phyloP scores from a whole-genome alignment of 768 basidiomycete genomes.

The Auriculariales sp. region DNA sequence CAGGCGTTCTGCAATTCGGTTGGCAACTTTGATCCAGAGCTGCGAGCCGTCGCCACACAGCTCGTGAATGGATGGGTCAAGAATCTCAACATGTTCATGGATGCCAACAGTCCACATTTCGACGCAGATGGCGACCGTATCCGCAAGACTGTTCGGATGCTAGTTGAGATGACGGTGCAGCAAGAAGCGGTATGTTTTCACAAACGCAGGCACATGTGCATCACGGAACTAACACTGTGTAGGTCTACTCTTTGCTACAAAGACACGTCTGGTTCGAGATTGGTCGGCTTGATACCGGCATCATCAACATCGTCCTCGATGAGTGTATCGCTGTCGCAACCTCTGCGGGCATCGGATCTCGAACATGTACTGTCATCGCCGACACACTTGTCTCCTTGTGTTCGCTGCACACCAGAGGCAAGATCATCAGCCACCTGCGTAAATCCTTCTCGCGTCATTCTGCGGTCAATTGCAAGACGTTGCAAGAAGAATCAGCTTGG shows the following conservation, averaged over 20 bases:
- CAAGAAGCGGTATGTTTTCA: constrained; percentile 46
- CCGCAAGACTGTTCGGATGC: constrained; percentile 64
- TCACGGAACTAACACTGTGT: neutral
- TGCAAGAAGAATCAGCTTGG: constrained; percentile 28
- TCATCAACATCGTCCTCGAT: constrained; percentile 56
- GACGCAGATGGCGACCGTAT: constrained; percentile 62
- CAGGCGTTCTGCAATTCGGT: constrained; percentile 52
- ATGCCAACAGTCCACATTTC: constrained; percentile 51
- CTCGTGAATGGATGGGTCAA: constrained; percentile 84
- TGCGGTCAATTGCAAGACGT: neutral
- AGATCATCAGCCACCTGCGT: constrained; percentile 62
- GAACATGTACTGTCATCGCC: constrained; percentile 59
- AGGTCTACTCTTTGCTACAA: constrained; percentile 57
- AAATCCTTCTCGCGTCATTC: constrained; percentile 42
- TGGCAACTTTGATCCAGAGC: constrained; percentile 26
- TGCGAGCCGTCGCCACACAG: constrained; percentile 58
- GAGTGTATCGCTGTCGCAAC: constrained; percentile 69
- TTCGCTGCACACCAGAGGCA: constrained; percentile 64
- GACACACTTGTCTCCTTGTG: constrained; percentile 61
- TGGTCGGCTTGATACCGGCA: constrained; percentile 43
- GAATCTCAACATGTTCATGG: constrained; percentile 58
- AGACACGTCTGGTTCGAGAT: constrained; percentile 68
- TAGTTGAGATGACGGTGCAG: constrained; percentile 59
- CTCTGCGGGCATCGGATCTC: constrained; percentile 69
- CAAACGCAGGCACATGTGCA: neutral